Evolutionary conservation across 2,329 filamentous ascomycete genomes (phyloP), one percentile per base, ranked within the genome.

Genomic region (Coleophoma cylindrospora): DNA sequence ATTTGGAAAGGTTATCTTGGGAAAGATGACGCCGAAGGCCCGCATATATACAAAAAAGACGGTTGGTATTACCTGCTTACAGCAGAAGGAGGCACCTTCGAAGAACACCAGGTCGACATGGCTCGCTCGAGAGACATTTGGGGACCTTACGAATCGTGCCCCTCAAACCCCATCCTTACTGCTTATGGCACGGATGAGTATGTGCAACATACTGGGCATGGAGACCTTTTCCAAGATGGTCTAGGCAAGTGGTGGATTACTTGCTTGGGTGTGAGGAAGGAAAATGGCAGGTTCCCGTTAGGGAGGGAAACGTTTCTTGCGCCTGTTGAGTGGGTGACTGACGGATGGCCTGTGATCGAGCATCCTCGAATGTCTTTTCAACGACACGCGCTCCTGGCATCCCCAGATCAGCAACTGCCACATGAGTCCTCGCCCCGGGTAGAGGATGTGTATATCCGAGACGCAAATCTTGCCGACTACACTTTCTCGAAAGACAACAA

Each of bases 111-210:
- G 3, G 77, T 76, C 57, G 86, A 81, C 27, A 72, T 87, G 3
- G 68, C 83, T 52, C 70, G 77, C 47, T 70, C 74, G 6, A 61
- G 70, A 48, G 57, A 74, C 61, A 62, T 82, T 50, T 79, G 79
- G 70, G 83, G 83, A 0, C 82, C 83, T 0, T 87, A 84, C 64
- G 77, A 83, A 57, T 63, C 73, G 1, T 80, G 82, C 36, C 80
- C 81, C 0, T 66, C 77, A 43, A 79, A 81, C 49, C 71, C 81
- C 43, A 71, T 86, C 40, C 66, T 84, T 43, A 77, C 75, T 0
- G 72, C 75, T 34, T 66, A 68, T 15, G 76, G 58, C 71, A 79
- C 49, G 10, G 14, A 43, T 14, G 40, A 43, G 21, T 27, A 43
- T 59, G 34, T 76, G 22, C 65, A 72, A 51, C 69, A 70, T 48